Evolutionary conservation across 1,139 yeast species (phyloP).

Genomic region (Debaryomyces sp.): DNA sequence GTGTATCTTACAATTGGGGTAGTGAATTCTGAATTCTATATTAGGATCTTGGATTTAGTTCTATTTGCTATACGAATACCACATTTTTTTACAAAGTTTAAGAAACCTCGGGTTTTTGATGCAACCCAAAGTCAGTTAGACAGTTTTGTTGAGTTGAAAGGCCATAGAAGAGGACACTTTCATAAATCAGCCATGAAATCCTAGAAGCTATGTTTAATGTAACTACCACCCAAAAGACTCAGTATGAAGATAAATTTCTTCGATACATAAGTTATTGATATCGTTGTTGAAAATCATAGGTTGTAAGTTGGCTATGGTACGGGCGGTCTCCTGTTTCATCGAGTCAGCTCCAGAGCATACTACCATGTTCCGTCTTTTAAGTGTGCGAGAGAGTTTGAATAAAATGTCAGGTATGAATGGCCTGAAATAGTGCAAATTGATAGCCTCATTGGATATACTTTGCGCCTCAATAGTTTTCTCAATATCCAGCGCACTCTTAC

Average conservation of each 20-base stretch:
- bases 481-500: slow-evolving; percentile 7
- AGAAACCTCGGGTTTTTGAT: not conserved
- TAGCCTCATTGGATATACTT: slow-evolving; percentile 9
- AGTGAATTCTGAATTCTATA: not conserved
- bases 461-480: slow-evolving; percentile 17
- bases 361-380: slow-evolving; percentile 45
- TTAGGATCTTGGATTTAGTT: not conserved
- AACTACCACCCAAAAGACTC: slow-evolving; percentile 61
- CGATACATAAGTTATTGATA: slow-evolving; percentile 27
- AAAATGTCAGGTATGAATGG: slow-evolving; percentile 35
- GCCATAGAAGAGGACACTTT: not conserved
- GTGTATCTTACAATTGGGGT: not conserved
- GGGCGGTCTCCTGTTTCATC: slow-evolving; percentile 47
- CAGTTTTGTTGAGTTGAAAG: not conserved
- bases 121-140: not conserved
- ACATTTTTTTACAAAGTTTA: not conserved
- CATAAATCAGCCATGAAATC: not conserved
- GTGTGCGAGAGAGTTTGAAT: slow-evolving; percentile 18
- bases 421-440: slow-evolving; percentile 29
- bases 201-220: not conserved
- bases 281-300: slow-evolving; percentile 34
- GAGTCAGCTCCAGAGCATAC: slow-evolving; percentile 55
- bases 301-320: slow-evolving; percentile 44
- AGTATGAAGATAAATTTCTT: slow-evolving; percentile 59
- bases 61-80: not conserved